Evolutionary conservation across 192 early-diverging fungal genomes (phyloP).

Genomic region (Rhizoclosmatium globosum): DNA sequence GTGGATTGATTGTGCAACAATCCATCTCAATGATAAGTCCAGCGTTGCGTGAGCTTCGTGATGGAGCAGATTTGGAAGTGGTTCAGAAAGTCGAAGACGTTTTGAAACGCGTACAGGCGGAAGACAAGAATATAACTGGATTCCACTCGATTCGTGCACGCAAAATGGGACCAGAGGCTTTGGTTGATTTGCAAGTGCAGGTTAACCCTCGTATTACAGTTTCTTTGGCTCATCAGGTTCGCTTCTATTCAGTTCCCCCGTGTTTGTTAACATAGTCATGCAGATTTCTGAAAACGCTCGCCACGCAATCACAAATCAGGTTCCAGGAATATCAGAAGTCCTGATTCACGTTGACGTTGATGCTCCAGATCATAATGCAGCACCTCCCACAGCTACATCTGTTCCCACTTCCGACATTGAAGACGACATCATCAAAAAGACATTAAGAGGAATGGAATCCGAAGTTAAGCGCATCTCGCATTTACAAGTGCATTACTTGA

Average conservation of each 20-base stretch:
- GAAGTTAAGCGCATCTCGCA: conserved; percentile 34
- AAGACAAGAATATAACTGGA: conserved; percentile 49
- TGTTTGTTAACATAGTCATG: conserved; percentile 39
- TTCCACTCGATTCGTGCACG: conserved; percentile 59
- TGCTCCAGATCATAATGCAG: conserved; percentile 23
- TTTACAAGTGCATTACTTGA: conserved; percentile 42
- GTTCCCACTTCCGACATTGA: conserved; percentile 33
- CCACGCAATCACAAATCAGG: conserved; percentile 29
- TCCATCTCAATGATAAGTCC: conserved; percentile 63
- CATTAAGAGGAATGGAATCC: conserved; percentile 34
- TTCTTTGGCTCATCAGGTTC: conserved; percentile 48
- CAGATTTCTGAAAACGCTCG: conserved; percentile 44
- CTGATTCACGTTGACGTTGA: conserved; percentile 51
- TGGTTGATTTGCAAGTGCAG: conserved; percentile 62
- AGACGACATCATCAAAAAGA: conserved; percentile 20
- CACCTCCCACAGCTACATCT: conserved; percentile 14
- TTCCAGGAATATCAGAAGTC: conserved; percentile 39
- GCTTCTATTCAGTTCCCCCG: not conserved
- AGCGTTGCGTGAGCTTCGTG: conserved; percentile 60
- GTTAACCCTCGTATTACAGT: conserved; percentile 59
- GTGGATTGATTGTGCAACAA: conserved; percentile 48
- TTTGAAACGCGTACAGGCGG: conserved; percentile 29
- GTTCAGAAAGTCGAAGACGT: conserved; percentile 40
- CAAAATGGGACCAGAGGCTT: conserved; percentile 64
- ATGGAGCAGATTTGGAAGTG: conserved; percentile 47